Conservation (phyloP, 108 stramenopile species). For the Cyclostephanos tholiformis region DNA sequence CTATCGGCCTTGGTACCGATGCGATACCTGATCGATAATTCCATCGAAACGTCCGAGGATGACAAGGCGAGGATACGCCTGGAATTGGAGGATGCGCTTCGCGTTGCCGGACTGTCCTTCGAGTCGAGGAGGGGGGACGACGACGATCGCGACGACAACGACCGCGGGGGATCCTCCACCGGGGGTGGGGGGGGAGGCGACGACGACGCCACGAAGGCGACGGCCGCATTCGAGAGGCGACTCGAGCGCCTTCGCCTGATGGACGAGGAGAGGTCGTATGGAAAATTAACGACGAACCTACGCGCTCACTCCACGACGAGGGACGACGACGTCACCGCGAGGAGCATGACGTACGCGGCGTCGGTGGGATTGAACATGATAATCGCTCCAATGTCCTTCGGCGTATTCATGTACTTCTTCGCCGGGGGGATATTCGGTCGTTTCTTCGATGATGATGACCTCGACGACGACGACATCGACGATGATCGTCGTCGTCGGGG, state of each 20-base stretch:
- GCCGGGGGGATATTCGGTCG: conserved; percentile 62
- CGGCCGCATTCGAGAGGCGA: conserved; percentile 47
- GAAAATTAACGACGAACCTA: conserved; percentile 61
- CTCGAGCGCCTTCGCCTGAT: conserved; percentile 60
- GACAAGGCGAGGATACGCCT: neutral
- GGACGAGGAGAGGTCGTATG: conserved; percentile 71
- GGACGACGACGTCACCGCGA: conserved; percentile 70
- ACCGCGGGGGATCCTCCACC: too few relatives aligned
- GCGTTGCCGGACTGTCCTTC: conserved; percentile 4
- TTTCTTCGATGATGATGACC: conserved; percentile 30
- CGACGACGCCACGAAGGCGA: too few relatives aligned
- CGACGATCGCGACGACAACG: too few relatives aligned
- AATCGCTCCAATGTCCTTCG: conserved; percentile 82
- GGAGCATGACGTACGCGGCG: conserved; percentile 85
- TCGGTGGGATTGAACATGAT: conserved; percentile 88
- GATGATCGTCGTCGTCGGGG: neutral
- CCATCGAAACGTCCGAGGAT: neutral
- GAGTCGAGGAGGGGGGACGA: neutral
- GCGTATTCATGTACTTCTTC: conserved; percentile 86
- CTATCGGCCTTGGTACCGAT: conserved; percentile 13
- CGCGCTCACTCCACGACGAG: conserved; percentile 22
- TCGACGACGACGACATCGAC: conserved; percentile 4
- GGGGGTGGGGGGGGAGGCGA: too few relatives aligned
- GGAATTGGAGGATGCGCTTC: conserved; percentile 17
- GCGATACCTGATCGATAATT: conserved; percentile 9